Base-by-base conservation (phyloP, 2,329 filamentous ascomycete species). In the Chaetomium sp. region DNA sequence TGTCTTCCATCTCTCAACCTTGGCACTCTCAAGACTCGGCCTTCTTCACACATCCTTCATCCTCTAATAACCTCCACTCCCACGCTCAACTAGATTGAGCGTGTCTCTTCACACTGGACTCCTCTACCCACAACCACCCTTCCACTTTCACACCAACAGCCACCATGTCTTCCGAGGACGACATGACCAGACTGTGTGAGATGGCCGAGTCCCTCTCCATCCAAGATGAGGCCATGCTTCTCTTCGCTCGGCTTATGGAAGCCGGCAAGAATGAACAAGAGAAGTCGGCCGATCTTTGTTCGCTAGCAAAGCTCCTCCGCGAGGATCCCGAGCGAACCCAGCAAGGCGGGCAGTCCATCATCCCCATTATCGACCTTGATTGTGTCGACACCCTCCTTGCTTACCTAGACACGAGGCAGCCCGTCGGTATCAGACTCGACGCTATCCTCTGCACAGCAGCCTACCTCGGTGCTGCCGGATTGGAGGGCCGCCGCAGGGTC, bases 201-300 rank as follows among this genome's bases (percentile, higher is more conserved):
- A n/a, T n/a, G n/a, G n/a, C n/a, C n/a, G n/a, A n/a, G n/a, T n/a
- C n/a, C n/a, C n/a, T n/a, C n/a, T n/a, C n/a, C n/a, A n/a, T n/a
- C n/a, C n/a, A 84, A 70, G 88, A 91, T 73, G 81, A 89, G 72
- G 89, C 90, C 63, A 85, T 90, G 72, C 85, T 96, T 64, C 88
- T 94, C 70, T 87, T 97, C 70, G 93, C 93, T 27, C 90, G 91
- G 72, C 81, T 97, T 71, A 96, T 97, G 88, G 92, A 96, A 75
- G 92, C 92, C 53, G 93, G 92, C 60, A 87, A 93, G 72, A 92
- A 97, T 71, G 91, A 91, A 73, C 86, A 87, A 63, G 88, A 91
- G 70, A 90, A 86, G 13, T 88, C 85, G 71, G 77, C 77, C 66
- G 83, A 87, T 66, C 78, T 89, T 54, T 83, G 85, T 69, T 76